Base-by-base conservation (phyloP, 1,284 basidiomycete species). In the Trichosporon faecale region DNA sequence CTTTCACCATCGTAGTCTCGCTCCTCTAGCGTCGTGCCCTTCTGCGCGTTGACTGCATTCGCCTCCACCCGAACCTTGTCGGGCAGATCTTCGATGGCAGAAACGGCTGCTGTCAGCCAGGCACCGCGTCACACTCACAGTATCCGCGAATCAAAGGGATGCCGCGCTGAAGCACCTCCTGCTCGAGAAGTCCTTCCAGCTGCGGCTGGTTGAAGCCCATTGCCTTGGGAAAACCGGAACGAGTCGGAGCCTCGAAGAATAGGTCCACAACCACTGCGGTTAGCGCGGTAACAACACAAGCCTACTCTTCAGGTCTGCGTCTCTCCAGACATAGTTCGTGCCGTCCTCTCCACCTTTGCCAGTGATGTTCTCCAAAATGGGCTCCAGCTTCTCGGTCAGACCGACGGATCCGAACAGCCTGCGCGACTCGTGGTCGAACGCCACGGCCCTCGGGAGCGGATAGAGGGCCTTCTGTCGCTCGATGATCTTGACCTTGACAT, bases 401-500 rank as follows among this genome's bases (percentile, higher is more conserved):
- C 73, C 73, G 25, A 67, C 70, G 31, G 65, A 64, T 5, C 67
- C 71, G 46, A 73, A 68, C 23, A 73, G 33, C 23, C 73, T 55
- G 14, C 71, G 71, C 5, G 74, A 67, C 49, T 75, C 74, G 57
- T 75, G 72, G 66, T 72, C 74, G 23, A 74, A 71, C 1, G 67
- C 71, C 2, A 75, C 74, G 2, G 74, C 74, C 8, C 74, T 69
- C 0, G 74, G 74, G 6, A 75, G 68, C 0, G 74, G 73, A 63
- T 75, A 75, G 1, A 75, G 68, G 0, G 71, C 73, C 37, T 66
- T 71, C 67, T 75, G 74, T 14, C 74, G 66, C 57, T 75, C 74
- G 35, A 74, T 70, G 27, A 75, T 46, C 25, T 69, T 68, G 63
- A 75, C 73, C 6, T 68, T 52, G n/a, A 74, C 68, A 2, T 72